Percentiles rank a stretch among this genome's conserved stretches.
Evolutionary conservation across 495 filamentous ascomycete genomes (phyloP).

Genomic region (Penicillium pancosmium): DNA sequence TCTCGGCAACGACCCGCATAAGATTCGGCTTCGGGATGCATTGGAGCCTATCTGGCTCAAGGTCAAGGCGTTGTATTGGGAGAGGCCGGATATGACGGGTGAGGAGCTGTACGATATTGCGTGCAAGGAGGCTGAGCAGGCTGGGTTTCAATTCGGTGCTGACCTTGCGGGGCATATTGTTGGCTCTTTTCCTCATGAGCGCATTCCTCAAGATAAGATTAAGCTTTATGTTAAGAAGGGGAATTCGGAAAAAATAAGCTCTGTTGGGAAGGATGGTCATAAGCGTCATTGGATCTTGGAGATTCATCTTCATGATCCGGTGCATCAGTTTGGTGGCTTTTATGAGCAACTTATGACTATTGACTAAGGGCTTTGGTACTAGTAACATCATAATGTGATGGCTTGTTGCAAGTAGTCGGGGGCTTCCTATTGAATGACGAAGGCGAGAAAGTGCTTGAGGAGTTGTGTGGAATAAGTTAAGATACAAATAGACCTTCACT

Average conservation of each 20-base stretch:
- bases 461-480: too few species aligned
- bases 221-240: constrained; percentile 45
- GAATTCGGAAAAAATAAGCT: constrained; percentile 41
- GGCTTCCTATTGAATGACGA: too few species aligned
- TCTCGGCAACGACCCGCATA: constrained; percentile 47
- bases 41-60: constrained; percentile 46
- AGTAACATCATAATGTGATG: too few species aligned
- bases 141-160: constrained; percentile 47
- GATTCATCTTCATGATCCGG: constrained; percentile 49
- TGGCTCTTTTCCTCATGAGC: constrained; percentile 48
- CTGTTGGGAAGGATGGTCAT: constrained; percentile 39
- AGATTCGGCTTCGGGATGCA: constrained; percentile 44
- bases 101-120: constrained; percentile 44
- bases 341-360: constrained; percentile 50
- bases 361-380: constrained; percentile 8
- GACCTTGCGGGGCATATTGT: constrained; percentile 49
- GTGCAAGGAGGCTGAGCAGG: constrained; percentile 25
- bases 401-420: too few species aligned
- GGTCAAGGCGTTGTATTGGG: constrained; percentile 39
- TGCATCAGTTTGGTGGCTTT: constrained; percentile 41
- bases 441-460: too few species aligned
- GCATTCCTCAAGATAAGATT: constrained; percentile 49
- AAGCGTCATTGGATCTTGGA: constrained; percentile 55
- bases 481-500: too few species aligned
- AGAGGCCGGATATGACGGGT: constrained; percentile 45